These are phyloP conservation scores for Leishmania gerbilli DNA, from an alignment of 208 protist species.

Conservation along the genomic window DNA sequence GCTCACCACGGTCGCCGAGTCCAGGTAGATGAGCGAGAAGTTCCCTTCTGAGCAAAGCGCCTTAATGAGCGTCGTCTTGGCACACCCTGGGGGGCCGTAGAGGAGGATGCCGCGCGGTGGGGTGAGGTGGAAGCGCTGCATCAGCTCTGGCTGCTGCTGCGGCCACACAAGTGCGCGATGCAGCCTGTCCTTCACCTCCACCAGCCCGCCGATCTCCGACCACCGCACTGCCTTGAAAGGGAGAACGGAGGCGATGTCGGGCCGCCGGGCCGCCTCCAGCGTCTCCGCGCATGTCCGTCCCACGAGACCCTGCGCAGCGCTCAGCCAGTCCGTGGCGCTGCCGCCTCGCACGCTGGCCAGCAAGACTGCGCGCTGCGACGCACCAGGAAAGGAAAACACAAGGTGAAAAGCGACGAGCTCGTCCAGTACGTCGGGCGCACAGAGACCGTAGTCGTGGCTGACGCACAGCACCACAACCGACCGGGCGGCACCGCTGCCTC, in stretches of 20 bases:
- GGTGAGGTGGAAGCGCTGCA: conserved; percentile 97
- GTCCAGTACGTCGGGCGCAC: conserved; percentile 36
- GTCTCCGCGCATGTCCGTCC: conserved; percentile 59
- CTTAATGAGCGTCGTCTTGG: conserved; percentile 94
- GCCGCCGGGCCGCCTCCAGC: conserved; percentile 38
- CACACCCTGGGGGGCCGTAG: conserved; percentile 95
- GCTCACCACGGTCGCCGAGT: conserved; percentile 87
- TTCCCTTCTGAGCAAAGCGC: conserved; percentile 77
- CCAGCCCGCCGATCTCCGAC: conserved; percentile 99
- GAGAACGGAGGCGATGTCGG: conserved; percentile 16
- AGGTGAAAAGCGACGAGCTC: conserved; percentile 50
- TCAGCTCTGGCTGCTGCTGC: conserved; percentile 98
- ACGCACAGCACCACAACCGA: conserved; percentile 61
- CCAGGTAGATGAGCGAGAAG: conserved; percentile 87
- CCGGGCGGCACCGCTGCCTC: conserved; percentile 13
- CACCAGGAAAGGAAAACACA: conserved; percentile 42
- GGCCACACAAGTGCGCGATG: conserved; percentile 99
- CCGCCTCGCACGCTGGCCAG: conserved; percentile 50
- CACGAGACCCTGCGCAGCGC: conserved; percentile 56
- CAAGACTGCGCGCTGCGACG: conserved; percentile 49
- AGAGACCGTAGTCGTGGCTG: conserved; percentile 34
- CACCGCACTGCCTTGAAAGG: conserved; percentile 90
- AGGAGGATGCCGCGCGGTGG: conserved; percentile 94
- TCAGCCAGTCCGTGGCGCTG: conserved; percentile 28
- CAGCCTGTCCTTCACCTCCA: conserved; percentile 97